Conservation (phyloP, 345 rosid genomes). For the Alliaria petiolata region DNA sequence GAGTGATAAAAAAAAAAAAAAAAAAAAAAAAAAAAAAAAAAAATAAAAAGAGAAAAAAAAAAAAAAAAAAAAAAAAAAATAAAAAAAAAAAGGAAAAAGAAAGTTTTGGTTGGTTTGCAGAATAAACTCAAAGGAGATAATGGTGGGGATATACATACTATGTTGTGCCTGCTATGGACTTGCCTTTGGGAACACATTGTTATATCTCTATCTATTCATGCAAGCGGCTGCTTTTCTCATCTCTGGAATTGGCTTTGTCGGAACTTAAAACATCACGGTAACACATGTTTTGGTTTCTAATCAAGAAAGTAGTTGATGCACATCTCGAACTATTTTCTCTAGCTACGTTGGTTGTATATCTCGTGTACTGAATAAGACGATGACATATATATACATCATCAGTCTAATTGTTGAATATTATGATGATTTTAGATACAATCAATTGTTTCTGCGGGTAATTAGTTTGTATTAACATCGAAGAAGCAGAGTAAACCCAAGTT, state of each 20-base stretch:
- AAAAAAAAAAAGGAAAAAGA: too few species aligned
- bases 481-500: background rate
- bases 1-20: too few species aligned
- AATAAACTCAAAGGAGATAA: conserved; percentile 52
- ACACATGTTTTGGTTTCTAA: background rate
- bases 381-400: background rate
- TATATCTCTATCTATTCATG: conserved; percentile 55
- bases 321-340: background rate
- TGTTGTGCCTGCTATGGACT: conserved; percentile 64
- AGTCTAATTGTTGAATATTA: background rate
- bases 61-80: too few species aligned
- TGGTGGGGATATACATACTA: conserved; percentile 66
- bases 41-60: too few species aligned
- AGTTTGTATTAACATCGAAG: background rate
- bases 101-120: too few species aligned
- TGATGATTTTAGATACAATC: background rate
- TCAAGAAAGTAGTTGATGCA: background rate
- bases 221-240: conserved; percentile 71
- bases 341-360: background rate
- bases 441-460: background rate
- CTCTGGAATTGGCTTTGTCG: conserved; percentile 66
- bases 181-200: conserved; percentile 49
- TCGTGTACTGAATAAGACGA: background rate
- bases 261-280: conserved; percentile 29
- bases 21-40: too few species aligned